Evolutionary conservation across 257 asterid species (phyloP).

Genomic region (Scutellaria baicalensis): DNA sequence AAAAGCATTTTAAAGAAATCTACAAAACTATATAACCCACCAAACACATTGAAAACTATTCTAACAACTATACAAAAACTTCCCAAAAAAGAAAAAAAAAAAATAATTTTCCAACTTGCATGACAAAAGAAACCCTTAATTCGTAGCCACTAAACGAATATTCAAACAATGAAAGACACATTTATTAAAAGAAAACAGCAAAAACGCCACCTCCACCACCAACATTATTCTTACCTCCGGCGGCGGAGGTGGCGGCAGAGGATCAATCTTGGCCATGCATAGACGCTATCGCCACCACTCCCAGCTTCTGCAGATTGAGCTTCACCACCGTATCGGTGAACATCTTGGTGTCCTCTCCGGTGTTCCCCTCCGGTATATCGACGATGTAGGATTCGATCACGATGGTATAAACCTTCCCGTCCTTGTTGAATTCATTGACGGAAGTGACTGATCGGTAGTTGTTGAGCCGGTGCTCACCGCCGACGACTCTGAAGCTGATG

Average conservation of each 20-base stretch:
- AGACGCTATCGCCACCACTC: conserved; percentile 53
- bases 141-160: conserved; percentile 15
- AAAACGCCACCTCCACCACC: conserved; percentile 1
- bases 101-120: conserved; percentile 22
- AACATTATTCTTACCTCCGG: conserved; percentile 1
- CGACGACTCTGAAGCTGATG: conserved; percentile 75
- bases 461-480: conserved; percentile 82
- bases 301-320: conserved; percentile 73
- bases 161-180: not conserved
- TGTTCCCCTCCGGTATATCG: conserved; percentile 86
- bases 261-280: conserved; percentile 43
- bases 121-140: conserved; percentile 6
- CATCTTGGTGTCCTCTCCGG: conserved; percentile 79
- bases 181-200: not conserved
- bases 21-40: conserved; percentile 4
- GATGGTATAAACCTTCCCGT: conserved; percentile 36
- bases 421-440: conserved; percentile 45
- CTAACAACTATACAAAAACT: conserved; percentile 2
- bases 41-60: conserved; percentile 17
- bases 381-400: conserved; percentile 81
- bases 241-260: not conserved
- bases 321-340: conserved; percentile 85
- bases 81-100: not conserved
- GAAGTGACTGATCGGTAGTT: conserved; percentile 75
- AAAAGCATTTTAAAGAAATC: not conserved